Conservation (phyloP, 2,329 filamentous ascomycete genomes). For the Pseudocercospora vitis region DNA sequence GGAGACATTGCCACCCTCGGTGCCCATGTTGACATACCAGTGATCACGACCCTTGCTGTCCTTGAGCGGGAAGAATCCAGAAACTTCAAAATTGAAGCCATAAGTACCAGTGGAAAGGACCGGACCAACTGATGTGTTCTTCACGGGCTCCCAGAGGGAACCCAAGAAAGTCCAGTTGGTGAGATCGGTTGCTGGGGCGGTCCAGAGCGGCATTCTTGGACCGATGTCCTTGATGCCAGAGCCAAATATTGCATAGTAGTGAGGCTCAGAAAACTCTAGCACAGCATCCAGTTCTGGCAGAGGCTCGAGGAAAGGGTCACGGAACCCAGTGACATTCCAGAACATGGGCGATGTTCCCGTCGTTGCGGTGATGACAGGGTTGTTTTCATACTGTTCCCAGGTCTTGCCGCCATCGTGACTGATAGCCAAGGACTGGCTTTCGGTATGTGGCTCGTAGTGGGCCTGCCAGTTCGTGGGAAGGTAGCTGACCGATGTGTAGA, state of each 20-base stretch:
- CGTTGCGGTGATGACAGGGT: slow-evolving; percentile 46
- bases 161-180: slow-evolving; percentile 51
- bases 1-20: slow-evolving; percentile 48
- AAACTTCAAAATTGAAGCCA: slow-evolving; percentile 52
- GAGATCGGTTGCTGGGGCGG: slow-evolving; percentile 45
- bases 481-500: slow-evolving; percentile 51
- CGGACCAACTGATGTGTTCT: slow-evolving; percentile 45
- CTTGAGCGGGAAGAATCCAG: slow-evolving; percentile 48
- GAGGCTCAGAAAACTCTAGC: slow-evolving; percentile 44
- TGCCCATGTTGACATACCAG: slow-evolving; percentile 45
- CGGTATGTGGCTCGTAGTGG: slow-evolving; percentile 47
- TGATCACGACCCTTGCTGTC: slow-evolving; percentile 47
- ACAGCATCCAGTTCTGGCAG: slow-evolving; percentile 46
- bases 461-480: slow-evolving; percentile 49
- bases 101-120: slow-evolving; percentile 47
- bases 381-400: slow-evolving; percentile 49
- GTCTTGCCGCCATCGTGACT: slow-evolving; percentile 50
- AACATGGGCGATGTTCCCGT: slow-evolving; percentile 40
- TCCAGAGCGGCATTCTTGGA: slow-evolving; percentile 50
- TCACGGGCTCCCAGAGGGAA: slow-evolving; percentile 47
- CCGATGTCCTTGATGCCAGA: slow-evolving; percentile 51
- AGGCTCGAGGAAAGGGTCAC: slow-evolving; percentile 41
- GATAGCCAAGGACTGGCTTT: slow-evolving; percentile 49
- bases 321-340: slow-evolving; percentile 49
- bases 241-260: slow-evolving; percentile 49